Evolutionary conservation across 176 grass and related monocot species (phyloP).

Genomic region (Eleusine indica): DNA sequence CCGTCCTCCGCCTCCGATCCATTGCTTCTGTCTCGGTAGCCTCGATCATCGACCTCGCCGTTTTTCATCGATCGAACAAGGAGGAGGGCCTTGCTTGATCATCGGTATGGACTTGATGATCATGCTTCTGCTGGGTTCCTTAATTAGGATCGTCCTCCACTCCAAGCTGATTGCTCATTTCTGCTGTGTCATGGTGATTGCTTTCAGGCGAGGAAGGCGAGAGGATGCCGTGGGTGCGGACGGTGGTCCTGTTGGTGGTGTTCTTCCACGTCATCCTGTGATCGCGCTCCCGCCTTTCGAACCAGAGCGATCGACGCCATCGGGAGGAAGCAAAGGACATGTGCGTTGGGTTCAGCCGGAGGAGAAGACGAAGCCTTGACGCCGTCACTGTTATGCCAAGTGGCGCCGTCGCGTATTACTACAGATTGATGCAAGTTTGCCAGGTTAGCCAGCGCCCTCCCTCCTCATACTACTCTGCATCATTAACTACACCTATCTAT

Average conservation of each 20-base stretch:
- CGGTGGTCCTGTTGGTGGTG: constrained; percentile 26
- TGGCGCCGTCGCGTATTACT: constrained; percentile 48
- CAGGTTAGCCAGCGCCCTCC: constrained; percentile 43
- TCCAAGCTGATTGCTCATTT: background rate
- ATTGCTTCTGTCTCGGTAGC: background rate
- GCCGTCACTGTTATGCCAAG: constrained; percentile 46
- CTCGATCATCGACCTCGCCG: background rate
- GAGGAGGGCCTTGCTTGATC: background rate
- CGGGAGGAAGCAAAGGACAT: constrained; percentile 1
- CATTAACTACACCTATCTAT: no score
- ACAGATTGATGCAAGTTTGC: constrained; percentile 60
- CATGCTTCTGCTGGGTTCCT: no score
- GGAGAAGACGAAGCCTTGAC: background rate
- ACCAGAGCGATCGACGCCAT: background rate
- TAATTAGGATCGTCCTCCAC: background rate
- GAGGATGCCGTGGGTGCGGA: constrained; percentile 52
- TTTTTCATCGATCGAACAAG: background rate
- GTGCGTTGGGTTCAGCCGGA: constrained; percentile 38
- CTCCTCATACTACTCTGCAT: background rate
- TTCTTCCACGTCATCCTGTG: constrained; percentile 54
- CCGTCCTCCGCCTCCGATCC: background rate
- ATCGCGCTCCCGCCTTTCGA: background rate
- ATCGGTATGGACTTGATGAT: no score
- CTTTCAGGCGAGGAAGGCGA: no score
- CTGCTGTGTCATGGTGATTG: no score